Percentiles rank a stretch among this genome's conserved stretches.
Conservation (phyloP, 805 yeast species). For the Komagataella populi region DNA sequence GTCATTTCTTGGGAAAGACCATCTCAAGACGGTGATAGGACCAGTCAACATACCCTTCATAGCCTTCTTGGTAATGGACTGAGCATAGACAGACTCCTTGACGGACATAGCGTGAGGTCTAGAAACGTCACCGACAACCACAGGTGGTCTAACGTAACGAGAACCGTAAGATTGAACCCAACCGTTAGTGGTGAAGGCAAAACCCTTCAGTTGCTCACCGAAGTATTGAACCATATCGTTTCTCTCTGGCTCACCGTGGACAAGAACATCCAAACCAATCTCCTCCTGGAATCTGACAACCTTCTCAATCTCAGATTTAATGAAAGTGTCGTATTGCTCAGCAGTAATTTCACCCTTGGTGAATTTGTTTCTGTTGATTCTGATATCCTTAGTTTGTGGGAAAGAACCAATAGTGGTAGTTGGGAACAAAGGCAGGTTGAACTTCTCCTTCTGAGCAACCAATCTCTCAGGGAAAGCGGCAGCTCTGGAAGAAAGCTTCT, state of each 20-base stretch:
- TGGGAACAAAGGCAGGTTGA: conserved; percentile 97
- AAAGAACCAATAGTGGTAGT: conserved; percentile 99
- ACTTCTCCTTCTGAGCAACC: conserved; percentile 71
- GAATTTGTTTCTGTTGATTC: conserved; percentile 96
- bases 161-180: conserved; percentile 99
- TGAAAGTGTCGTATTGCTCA: conserved; percentile 92
- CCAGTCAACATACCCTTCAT: conserved; percentile 99
- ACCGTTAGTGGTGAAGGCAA: conserved; percentile 96
- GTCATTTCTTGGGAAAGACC: conserved; percentile 99
- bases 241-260: conserved; percentile 99
- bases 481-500: conserved; percentile 69
- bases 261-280: conserved; percentile 94
- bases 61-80: conserved; percentile 88
- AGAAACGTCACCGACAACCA: conserved; percentile 96
- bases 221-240: conserved; percentile 99
- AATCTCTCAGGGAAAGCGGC: conserved; percentile 80
- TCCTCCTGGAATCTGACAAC: conserved; percentile 99
- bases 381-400: conserved; percentile 99
- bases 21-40: conserved; percentile 98
- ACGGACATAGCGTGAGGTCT: conserved; percentile 98
- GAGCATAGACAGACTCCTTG: conserved; percentile 98
- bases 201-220: conserved; percentile 98
- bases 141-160: conserved; percentile 99
- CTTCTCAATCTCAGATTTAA: conserved; percentile 88
- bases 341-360: conserved; percentile 92